Conservation (phyloP, 2,329 filamentous ascomycete species). For the Aspergillus pseudoviridinutans region DNA sequence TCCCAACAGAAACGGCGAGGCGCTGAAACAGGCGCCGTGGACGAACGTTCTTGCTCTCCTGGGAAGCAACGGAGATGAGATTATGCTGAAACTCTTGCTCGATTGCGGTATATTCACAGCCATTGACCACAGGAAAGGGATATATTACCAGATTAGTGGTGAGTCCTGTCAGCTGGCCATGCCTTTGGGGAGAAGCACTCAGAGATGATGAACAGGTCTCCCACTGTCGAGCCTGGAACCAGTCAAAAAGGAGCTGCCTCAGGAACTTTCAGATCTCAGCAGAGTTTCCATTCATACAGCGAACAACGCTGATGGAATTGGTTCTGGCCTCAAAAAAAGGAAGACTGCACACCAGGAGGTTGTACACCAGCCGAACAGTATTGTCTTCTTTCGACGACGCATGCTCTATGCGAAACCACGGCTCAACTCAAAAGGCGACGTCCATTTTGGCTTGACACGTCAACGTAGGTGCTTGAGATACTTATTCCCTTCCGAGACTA, state of each 20-base stretch:
- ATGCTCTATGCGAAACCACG: constrained; percentile 80
- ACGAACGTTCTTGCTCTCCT: constrained; percentile 68
- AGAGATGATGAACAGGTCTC: constrained; percentile 20
- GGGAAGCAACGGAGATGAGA: constrained; percentile 68
- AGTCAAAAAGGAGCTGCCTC: constrained; percentile 8
- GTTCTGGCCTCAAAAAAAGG: not conserved
- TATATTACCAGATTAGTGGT: constrained; percentile 79
- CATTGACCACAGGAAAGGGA: constrained; percentile 57
- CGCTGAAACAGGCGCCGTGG: constrained; percentile 70
- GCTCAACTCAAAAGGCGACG: constrained; percentile 62
- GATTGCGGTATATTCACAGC: constrained; percentile 72
- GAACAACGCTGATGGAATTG: too few species aligned
- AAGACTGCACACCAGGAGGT: not conserved
- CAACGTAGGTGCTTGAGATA: constrained; percentile 59
- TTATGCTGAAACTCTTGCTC: constrained; percentile 73
- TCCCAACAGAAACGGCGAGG: constrained; percentile 66
- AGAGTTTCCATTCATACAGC: not conserved
- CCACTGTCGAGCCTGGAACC: constrained; percentile 29
- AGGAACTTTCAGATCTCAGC: not conserved
- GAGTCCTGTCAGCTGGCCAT: constrained; percentile 21
- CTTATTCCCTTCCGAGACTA: not conserved
- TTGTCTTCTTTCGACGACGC: constrained; percentile 72
- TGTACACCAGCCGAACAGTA: constrained; percentile 47
- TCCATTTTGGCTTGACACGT: constrained; percentile 72
- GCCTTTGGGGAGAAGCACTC: not conserved